Percentiles rank a stretch among this genome's conserved stretches.
phyloP scores from a whole-genome alignment of 768 basidiomycete genomes.

The Tylopilus plumbeoviolaceoides region DNA sequence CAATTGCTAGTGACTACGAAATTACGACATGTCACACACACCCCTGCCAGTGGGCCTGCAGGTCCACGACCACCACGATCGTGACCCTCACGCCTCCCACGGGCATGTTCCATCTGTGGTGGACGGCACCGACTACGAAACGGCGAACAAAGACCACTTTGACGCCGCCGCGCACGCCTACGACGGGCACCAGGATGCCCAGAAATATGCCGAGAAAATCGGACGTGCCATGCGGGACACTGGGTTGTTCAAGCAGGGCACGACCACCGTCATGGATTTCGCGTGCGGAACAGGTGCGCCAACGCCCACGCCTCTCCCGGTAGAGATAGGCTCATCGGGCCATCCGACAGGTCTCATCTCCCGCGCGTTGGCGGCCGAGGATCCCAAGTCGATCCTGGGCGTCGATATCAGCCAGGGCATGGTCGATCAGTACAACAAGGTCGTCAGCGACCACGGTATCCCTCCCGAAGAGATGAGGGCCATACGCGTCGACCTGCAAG shows the following conservation, averaged over 20 bases:
- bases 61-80: background rate
- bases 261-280: slow-evolving; percentile 64
- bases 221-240: slow-evolving; percentile 28
- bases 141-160: slow-evolving; percentile 27
- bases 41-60: no score
- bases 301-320: background rate
- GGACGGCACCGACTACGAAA: slow-evolving; percentile 9
- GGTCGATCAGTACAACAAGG: slow-evolving; percentile 63
- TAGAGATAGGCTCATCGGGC: background rate
- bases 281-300: slow-evolving; percentile 67
- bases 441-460: slow-evolving; percentile 58
- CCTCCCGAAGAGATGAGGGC: slow-evolving; percentile 63
- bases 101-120: background rate
- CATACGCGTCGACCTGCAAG: slow-evolving; percentile 41
- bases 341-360: slow-evolving; percentile 55
- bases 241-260: slow-evolving; percentile 50
- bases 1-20: no score
- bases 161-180: slow-evolving; percentile 23
- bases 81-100: background rate
- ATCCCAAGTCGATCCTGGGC: slow-evolving; percentile 62
- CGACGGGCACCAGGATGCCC: slow-evolving; percentile 20
- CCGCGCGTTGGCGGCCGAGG: slow-evolving; percentile 52
- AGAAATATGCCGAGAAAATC: slow-evolving; percentile 20
- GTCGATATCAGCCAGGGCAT: slow-evolving; percentile 72
- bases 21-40: background rate